Conservation (phyloP, 352 stramenopile genomes). For the Phytophthora meadii region DNA sequence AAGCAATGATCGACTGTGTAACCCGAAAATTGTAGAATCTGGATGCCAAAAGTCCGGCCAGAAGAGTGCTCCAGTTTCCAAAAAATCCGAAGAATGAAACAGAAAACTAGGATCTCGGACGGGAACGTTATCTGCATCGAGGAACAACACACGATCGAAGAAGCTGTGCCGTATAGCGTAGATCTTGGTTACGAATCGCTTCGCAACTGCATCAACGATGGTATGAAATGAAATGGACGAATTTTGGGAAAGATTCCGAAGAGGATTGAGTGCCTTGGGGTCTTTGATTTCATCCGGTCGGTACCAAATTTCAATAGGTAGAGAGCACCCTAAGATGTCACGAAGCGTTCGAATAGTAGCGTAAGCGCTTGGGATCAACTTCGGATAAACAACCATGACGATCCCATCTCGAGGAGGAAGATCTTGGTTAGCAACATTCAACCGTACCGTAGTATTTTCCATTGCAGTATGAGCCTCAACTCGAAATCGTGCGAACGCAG, state of each 20-base stretch:
- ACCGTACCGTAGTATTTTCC: background rate
- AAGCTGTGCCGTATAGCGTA: conserved; percentile 51
- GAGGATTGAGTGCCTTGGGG: conserved; percentile 7
- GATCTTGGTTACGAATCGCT: conserved; percentile 59
- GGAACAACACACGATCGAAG: conserved; percentile 52
- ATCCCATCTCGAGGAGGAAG: conserved; percentile 38
- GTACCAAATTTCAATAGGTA: conserved; percentile 74
- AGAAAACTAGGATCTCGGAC: conserved; percentile 56
- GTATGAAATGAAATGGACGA: conserved; percentile 22
- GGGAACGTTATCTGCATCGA: conserved; percentile 65
- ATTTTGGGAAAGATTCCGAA: conserved; percentile 27
- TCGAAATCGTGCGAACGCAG: conserved; percentile 45
- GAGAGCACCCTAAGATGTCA: conserved; percentile 33
- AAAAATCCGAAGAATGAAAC: conserved; percentile 38
- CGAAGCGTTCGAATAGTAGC: conserved; percentile 37
- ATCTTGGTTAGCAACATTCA: background rate
- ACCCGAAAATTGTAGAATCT: conserved; percentile 34
- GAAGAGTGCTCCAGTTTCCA: conserved; percentile 22
- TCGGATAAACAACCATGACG: conserved; percentile 65
- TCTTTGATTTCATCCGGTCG: conserved; percentile 40
- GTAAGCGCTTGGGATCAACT: conserved; percentile 41
- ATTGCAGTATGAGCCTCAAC: conserved; percentile 28
- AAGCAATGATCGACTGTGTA: conserved; percentile 29
- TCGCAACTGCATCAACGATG: conserved; percentile 36
- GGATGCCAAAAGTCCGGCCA: conserved; percentile 39